Conservation (phyloP, 352 stramenopile genomes). For the Globisporangium radiosum region DNA sequence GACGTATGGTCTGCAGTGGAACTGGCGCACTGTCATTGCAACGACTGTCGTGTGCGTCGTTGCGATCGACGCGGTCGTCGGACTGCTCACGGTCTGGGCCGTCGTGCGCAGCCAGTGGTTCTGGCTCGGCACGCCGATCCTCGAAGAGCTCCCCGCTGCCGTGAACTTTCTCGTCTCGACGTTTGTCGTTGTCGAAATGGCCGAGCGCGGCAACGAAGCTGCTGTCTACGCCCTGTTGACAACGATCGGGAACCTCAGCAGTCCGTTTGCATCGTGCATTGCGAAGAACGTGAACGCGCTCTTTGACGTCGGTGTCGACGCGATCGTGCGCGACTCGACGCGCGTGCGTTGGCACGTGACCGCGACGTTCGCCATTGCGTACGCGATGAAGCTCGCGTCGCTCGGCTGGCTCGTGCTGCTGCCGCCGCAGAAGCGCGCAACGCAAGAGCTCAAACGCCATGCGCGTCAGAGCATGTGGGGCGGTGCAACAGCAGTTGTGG, state of each 20-base stretch:
- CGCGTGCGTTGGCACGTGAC: constrained; percentile 27
- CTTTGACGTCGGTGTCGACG: constrained; percentile 25
- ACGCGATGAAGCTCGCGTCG: constrained; percentile 29
- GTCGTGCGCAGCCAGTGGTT: constrained; percentile 38
- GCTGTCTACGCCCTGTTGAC: constrained; percentile 30
- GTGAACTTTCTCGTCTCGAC: constrained; percentile 34
- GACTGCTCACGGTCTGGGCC: constrained; percentile 31
- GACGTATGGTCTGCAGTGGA: constrained; percentile 30
- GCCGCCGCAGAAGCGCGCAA: constrained; percentile 51
- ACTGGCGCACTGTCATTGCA: constrained; percentile 25
- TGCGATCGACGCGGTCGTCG: constrained; percentile 17
- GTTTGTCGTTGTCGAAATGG: constrained; percentile 39
- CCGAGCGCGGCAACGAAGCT: constrained; percentile 33
- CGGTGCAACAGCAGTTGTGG: constrained; percentile 24
- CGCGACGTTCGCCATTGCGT: constrained; percentile 29
- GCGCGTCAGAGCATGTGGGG: constrained; percentile 26
- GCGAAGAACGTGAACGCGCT: constrained; percentile 29
- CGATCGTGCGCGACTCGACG: constrained; percentile 23
- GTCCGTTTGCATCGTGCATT: constrained; percentile 26
- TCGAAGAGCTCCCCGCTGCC: constrained; percentile 24
- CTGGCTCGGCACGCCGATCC: constrained; percentile 24
- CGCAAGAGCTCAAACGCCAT: constrained; percentile 33
- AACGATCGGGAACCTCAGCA: constrained; percentile 27
- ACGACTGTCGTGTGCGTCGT: constrained; percentile 21
- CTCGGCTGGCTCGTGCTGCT: constrained; percentile 46